Base-by-base conservation (phyloP, 306 rosid species). In the Vicia sativa region DNA sequence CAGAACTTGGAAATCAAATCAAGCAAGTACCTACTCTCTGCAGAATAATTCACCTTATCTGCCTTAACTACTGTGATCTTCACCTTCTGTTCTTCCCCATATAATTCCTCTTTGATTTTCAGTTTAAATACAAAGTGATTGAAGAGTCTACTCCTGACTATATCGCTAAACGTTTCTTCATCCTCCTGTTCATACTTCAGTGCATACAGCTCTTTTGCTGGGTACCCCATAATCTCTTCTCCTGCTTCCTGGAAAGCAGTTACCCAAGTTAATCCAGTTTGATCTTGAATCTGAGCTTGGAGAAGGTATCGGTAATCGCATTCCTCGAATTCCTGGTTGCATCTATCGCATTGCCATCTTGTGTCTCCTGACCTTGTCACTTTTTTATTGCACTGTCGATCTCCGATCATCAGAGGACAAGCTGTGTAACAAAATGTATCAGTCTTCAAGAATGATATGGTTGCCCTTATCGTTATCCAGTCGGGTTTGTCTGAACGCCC, bases 281-380 rank as follows among this genome's bases (percentile, higher is more conserved):
- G 82, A 68, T 95, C 99, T 69, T 82, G 86, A 76, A 95, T 87
- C 80, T 95, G 99, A 43, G 96, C 99, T 74, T 90, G 96, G 72
- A 95, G 95, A 82, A 95, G 99, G 80, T 86, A 93, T n/a, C 96
- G 81, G 71, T 90, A 93, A 60, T 90, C 99, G 11, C 99, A 95
- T 76, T 93, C 97, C 55, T 86, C 89, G 65, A 93, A 86, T 58
- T 87, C 97, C 65, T 93, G 96, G 83, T 87, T 90, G 81, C 99
- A 90, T 74, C 99, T 82, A 62, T 90, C 97, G 79, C 99, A 93
- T 49, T 73, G 87, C 99, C 99, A 93, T 55, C 73, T 70, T 3
- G 71, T 54, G 77, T 77, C 66, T 74, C 89, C 90, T 34, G 85
- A 83, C 80, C 81, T 83, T 9, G 83, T 85, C 76, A 82, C 99